Evolutionary conservation across 345 rosid species (phyloP).

Genomic region (Noccaea caerulescens): DNA sequence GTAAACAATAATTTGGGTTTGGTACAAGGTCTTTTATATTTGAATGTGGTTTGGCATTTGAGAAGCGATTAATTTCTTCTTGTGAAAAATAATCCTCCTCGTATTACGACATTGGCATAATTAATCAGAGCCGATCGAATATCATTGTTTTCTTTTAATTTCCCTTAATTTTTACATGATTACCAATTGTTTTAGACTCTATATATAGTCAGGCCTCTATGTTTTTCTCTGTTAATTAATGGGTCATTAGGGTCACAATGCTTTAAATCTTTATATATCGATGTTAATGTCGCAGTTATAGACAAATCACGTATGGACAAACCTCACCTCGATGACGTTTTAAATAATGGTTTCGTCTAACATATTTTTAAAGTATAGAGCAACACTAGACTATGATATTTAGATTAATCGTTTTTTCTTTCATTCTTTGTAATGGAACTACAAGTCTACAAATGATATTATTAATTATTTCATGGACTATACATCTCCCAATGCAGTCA

Average conservation of each 20-base stretch:
- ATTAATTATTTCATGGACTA: constrained; percentile 5
- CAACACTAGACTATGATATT: constrained; percentile 1
- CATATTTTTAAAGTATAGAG: not conserved
- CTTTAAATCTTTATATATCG: not conserved
- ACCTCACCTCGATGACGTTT: constrained; percentile 8
- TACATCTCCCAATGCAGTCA: not conserved
- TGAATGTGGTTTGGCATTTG: not conserved
- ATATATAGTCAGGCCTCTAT: not conserved
- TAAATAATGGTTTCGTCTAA: not conserved
- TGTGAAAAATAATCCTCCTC: not conserved
- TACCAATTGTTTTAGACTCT: not conserved
- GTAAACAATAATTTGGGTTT: constrained; percentile 1
- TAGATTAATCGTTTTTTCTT: not conserved
- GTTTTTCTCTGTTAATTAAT: not conserved
- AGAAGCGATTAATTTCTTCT: constrained; percentile 1
- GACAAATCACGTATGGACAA: constrained; percentile 1
- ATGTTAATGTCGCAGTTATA: not conserved
- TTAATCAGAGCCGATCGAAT: not conserved
- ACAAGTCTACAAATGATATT: constrained; percentile 11
- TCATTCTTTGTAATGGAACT: not conserved
- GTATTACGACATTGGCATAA: not conserved
- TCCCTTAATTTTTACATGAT: not conserved
- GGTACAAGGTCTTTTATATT: not conserved
- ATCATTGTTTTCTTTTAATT: not conserved
- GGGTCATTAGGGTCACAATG: not conserved